Evolutionary conservation across 2,329 filamentous ascomycete species (phyloP).

Genomic region (Diaporthe velutina): DNA sequence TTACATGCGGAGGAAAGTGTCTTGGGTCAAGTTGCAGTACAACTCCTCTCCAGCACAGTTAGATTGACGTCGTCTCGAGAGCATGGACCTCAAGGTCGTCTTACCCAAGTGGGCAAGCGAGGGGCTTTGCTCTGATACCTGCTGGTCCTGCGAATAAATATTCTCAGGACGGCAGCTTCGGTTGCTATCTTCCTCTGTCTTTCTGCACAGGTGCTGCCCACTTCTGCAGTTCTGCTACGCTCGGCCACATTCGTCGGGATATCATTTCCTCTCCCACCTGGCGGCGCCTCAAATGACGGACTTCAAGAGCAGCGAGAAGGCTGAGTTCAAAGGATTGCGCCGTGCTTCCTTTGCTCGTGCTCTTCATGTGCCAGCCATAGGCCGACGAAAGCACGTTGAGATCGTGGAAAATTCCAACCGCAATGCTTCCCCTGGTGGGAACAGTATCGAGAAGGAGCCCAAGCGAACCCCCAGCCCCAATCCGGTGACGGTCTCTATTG

Average conservation of each 20-base stretch:
- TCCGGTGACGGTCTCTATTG: neutral
- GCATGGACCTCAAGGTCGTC: conserved; percentile 18
- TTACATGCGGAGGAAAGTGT: conserved; percentile 25
- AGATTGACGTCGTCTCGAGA: conserved; percentile 22
- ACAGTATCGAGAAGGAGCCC: neutral
- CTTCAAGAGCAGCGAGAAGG: conserved; percentile 26
- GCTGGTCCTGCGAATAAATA: conserved; percentile 17
- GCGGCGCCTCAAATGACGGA: conserved; percentile 33
- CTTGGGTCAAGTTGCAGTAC: conserved; percentile 24
- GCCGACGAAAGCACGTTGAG: conserved; percentile 18
- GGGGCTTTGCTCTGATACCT: conserved; percentile 2
- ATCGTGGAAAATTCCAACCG: conserved; percentile 25
- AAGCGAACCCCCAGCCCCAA: neutral
- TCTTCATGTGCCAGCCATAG: conserved; percentile 37
- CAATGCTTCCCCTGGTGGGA: neutral
- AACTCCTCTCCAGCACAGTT: conserved; percentile 14
- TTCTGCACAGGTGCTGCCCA: neutral
- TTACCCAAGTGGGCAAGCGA: conserved; percentile 17
- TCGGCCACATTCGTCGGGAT: neutral
- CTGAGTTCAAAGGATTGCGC: conserved; percentile 27
- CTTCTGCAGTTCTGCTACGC: neutral
- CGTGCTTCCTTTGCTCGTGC: conserved; percentile 38
- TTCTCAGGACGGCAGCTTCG: conserved; percentile 15
- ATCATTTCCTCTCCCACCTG: neutral
- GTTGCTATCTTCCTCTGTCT: neutral